Conservation (phyloP, 2,329 filamentous ascomycete species). For the Botrytis cinerea region DNA sequence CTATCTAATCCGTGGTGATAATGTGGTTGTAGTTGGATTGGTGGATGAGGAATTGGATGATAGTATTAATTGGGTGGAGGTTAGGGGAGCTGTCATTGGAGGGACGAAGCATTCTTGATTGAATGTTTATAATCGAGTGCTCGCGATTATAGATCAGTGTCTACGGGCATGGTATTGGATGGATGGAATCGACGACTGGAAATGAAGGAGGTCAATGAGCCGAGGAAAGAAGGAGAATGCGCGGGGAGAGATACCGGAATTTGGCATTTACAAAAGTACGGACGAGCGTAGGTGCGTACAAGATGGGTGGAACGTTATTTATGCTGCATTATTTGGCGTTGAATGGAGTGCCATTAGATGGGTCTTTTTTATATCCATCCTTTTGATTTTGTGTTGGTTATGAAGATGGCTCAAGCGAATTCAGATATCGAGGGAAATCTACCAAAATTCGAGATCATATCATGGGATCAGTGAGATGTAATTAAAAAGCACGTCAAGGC, state of each 20-base stretch:
- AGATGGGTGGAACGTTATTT: slow-evolving; percentile 1
- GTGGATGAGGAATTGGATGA: slow-evolving; percentile 87
- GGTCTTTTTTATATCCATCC: slow-evolving; percentile 12
- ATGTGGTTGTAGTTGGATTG: slow-evolving; percentile 85
- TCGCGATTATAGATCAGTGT: too few species aligned
- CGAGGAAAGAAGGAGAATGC: not conserved
- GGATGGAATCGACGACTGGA: not conserved
- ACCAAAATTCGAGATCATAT: not conserved
- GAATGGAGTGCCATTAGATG: slow-evolving; percentile 13
- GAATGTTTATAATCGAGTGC: not conserved
- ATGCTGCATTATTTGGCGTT: slow-evolving; percentile 23
- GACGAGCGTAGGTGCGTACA: not conserved
- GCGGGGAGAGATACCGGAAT: slow-evolving; percentile 14
- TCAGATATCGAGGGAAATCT: not conserved
- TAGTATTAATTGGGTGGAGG: slow-evolving; percentile 90
- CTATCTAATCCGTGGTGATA: slow-evolving; percentile 92
- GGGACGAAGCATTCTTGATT: slow-evolving; percentile 72
- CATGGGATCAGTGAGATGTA: not conserved
- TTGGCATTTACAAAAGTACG: slow-evolving; percentile 7
- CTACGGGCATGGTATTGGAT: not conserved
- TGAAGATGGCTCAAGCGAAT: not conserved
- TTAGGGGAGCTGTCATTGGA: slow-evolving; percentile 81
- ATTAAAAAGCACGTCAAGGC: not conserved
- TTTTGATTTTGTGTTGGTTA: not conserved
- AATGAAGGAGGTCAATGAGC: not conserved